phyloP scores from a whole-genome alignment of 352 stramenopile species.

The Aphanomyces euteiches region DNA sequence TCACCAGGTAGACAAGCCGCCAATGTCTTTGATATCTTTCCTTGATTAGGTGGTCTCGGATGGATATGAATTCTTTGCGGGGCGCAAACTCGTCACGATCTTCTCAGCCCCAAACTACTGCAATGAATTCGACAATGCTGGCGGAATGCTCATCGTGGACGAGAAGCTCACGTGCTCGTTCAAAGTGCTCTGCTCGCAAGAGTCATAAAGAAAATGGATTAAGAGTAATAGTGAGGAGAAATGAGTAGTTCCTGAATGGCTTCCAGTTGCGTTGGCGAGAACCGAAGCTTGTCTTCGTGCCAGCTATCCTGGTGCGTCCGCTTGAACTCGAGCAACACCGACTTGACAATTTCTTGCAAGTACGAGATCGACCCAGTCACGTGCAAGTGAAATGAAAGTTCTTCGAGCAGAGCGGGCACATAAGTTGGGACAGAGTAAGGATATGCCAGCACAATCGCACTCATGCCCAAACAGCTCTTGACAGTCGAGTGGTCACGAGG shows the following conservation, averaged over 20 bases:
- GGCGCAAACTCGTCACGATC: slow-evolving; percentile 97
- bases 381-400: slow-evolving; percentile 65
- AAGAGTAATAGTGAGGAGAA: slow-evolving; percentile 70
- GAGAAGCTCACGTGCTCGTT: slow-evolving; percentile 72
- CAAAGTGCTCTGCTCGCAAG: slow-evolving; percentile 68
- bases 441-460: slow-evolving; percentile 67
- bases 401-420: slow-evolving; percentile 68
- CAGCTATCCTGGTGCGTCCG: slow-evolving; percentile 82
- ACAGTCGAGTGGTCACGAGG: slow-evolving; percentile 52
- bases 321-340: slow-evolving; percentile 79
- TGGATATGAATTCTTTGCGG: slow-evolving; percentile 99
- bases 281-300: slow-evolving; percentile 62
- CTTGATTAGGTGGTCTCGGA: slow-evolving; percentile 93
- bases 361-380: slow-evolving; percentile 61
- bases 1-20: slow-evolving; percentile 85
- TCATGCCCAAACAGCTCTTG: slow-evolving; percentile 61
- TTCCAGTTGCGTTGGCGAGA: slow-evolving; percentile 57
- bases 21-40: slow-evolving; percentile 11
- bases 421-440: slow-evolving; percentile 67
- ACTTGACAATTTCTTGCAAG: slow-evolving; percentile 67
- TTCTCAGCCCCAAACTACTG: slow-evolving; percentile 99
- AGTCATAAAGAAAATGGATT: slow-evolving; percentile 21
- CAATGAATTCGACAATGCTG: slow-evolving; percentile 99
- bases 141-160: slow-evolving; percentile 79
- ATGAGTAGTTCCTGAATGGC: slow-evolving; percentile 76